Evolutionary conservation across 2,329 filamentous ascomycete species (phyloP), one percentile per base, ranked within the genome.

Genomic region (Apiospora kogelbergensis): DNA sequence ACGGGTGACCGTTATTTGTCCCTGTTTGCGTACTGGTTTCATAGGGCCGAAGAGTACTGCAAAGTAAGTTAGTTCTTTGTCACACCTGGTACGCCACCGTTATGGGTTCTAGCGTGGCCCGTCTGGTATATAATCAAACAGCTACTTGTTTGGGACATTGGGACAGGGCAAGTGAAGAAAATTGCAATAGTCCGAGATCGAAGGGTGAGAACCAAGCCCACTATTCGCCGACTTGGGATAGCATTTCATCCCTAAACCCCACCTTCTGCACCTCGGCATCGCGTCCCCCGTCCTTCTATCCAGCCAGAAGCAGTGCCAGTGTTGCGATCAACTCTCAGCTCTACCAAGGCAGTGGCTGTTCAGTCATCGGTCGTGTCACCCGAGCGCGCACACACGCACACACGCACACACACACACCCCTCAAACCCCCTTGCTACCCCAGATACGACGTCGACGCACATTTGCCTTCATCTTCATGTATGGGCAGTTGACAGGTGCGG

Each of bases 261-360:
- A 63, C 66, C 44, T 44, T 67, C 30, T 53, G 66, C 66, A 44
- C 66, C 66, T 67, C 66, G 66, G 66, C 37, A 60, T 37, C 53
- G 30, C 37, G 10, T 37, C 17, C 53, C 30, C 53, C 30, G 53
- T n/a, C 30, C 33, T 26, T 9, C 22, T 53, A 13, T 17, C 46
- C 26, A 17, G 46, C 46, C 30, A 53, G 46, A 22, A 53, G 46
- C 22, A 37, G 53, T n/a, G 40, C 13, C 48, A 30, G 33, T 57
- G 48, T 3, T 30, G 48, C 30, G 13, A 53, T 53, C 46, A 30
- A 17, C 46, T 30, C 30, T 53, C 46, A 53, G 46, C 46, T 30
- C 24, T 22, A 53, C 7, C 46, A 26, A 53, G 26, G 22, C 6
- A 20, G 7, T 13, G 46, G 24, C 24, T 26, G 24, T 17, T 17